A percentile compares a stretch with the other conserved stretches of the same genome.
phyloP scores from a whole-genome alignment of 2,329 filamentous ascomycete genomes.

The Fusarium haematococcum region DNA sequence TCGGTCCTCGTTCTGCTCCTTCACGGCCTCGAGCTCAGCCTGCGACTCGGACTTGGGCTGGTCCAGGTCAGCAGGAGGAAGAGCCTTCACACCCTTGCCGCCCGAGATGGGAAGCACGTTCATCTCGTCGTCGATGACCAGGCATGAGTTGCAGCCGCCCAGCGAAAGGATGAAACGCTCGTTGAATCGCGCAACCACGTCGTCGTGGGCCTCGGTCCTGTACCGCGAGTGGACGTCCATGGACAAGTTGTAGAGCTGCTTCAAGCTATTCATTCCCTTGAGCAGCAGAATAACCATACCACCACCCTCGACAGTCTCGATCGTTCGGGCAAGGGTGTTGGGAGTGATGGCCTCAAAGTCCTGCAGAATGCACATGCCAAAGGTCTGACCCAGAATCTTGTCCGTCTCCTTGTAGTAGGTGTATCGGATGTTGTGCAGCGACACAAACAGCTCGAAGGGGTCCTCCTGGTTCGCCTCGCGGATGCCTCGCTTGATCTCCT shows the following conservation, averaged over 20 bases:
- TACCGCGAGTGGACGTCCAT: slow-evolving; percentile 99
- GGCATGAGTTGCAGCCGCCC: slow-evolving; percentile 92
- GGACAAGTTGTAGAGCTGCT: slow-evolving; percentile 94
- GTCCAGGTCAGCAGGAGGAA: slow-evolving; percentile 81
- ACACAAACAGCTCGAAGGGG: slow-evolving; percentile 97
- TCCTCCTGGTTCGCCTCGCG: slow-evolving; percentile 93
- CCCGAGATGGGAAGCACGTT: slow-evolving; percentile 98
- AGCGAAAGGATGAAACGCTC: slow-evolving; percentile 96
- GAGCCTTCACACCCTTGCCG: slow-evolving; percentile 86
- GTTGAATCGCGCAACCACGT: slow-evolving; percentile 96
- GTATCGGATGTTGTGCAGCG: slow-evolving; percentile 96
- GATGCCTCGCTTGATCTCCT: slow-evolving; percentile 94
- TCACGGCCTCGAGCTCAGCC: slow-evolving; percentile 85
- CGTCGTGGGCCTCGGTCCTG: slow-evolving; percentile 93
- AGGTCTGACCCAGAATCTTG: slow-evolving; percentile 97
- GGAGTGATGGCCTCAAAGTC: slow-evolving; percentile 98
- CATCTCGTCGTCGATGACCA: slow-evolving; percentile 97
- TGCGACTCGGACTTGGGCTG: slow-evolving; percentile 78
- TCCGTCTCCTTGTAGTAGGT: slow-evolving; percentile 99
- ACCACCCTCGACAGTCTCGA: slow-evolving; percentile 97
- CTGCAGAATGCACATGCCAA: slow-evolving; percentile 97
- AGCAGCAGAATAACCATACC: slow-evolving; percentile 90
- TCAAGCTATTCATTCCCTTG: slow-evolving; percentile 96
- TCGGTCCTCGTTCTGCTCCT: slow-evolving; percentile 86
- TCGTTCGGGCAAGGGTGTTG: slow-evolving; percentile 93